Percentiles rank a stretch among this genome's conserved stretches.
Evolutionary conservation across 257 asterid genomes (phyloP).

Genomic region (Solanum lycopersicoides): DNA sequence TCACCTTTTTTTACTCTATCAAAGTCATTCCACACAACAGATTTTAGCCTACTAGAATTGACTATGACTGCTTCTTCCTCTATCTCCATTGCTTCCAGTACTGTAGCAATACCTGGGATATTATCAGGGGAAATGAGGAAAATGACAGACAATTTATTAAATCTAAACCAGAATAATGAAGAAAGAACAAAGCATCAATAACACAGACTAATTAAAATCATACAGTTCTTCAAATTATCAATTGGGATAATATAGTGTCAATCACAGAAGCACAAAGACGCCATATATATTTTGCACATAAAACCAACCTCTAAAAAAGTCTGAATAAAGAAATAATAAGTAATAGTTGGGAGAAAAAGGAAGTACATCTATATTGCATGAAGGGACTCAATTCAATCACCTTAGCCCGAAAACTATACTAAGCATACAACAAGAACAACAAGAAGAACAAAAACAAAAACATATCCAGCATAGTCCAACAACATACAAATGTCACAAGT

Average conservation of each 20-base stretch:
- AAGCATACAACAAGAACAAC: neutral
- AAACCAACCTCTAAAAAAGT: neutral
- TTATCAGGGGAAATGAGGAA: neutral
- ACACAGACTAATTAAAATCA: neutral
- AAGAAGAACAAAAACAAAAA: neutral
- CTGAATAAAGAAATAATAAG: neutral
- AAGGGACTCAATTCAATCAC: neutral
- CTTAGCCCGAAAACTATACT: neutral
- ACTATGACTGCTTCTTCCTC: conserved; percentile 63
- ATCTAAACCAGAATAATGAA: neutral
- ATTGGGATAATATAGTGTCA: neutral
- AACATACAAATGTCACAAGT: neutral
- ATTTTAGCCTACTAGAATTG: conserved; percentile 75
- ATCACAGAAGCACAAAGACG: neutral
- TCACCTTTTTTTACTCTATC: conserved; percentile 89
- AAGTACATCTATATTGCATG: neutral
- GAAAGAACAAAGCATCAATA: neutral
- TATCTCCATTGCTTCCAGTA: conserved; percentile 47
- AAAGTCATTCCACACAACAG: conserved; percentile 92
- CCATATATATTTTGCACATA: neutral
- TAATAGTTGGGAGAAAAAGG: neutral
- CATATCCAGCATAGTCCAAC: neutral
- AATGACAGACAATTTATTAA: neutral
- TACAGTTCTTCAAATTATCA: neutral
- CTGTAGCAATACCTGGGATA: neutral